Base-by-base conservation (phyloP, 2,329 filamentous ascomycete species). In the Tolypocladium paradoxum region DNA sequence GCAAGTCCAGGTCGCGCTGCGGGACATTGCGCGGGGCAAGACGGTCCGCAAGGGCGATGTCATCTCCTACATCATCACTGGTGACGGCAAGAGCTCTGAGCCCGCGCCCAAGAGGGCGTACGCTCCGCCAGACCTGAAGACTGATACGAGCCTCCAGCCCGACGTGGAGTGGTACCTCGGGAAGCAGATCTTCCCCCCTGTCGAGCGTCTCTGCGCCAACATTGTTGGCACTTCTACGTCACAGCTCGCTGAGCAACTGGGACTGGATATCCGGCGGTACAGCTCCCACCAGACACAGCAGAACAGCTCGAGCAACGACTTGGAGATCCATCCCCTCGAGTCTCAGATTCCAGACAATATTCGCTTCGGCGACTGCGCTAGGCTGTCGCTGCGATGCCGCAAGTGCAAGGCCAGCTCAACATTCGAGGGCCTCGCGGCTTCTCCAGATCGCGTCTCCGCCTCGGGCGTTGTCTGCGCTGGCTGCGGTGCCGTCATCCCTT, bases 151-250 rank as follows among this genome's bases (percentile, higher is more conserved):
- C 1, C 78, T 99, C 7, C 79, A 85, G 54, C 89, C 91, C 2
- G 93, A 99, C 64, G 81, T 96, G n/a, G 93, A 99, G 66, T 97
- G 91, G 81, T 99, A 99, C 69, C 82, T 99, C 38, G 87, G 90
- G 74, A 99, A 99, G 75, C 93, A 99, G 70, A 96, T 99, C 55
- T 90, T 99, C 71, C 93, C 93, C 12, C 93, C 93, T 0, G 93
- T 99, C 29, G 93, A 99, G 73, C 89, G 93, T 78, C 84, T 99
- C 24, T 99, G 93, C 67, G 93, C 92, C 56, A 96, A 95, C 55
- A 96, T 99, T 63, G 82, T 83, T 16, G 93, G 93, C 55, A 99
- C 93, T 2, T 95, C 96, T 57, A 87, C 92, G 8, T 83, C 89
- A 2, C 85, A 91, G 58, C 79, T 99, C 11, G 93, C 93, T 2